phyloP scores from a whole-genome alignment of 169 alveolate species.

The Eimeria tenella region DNA sequence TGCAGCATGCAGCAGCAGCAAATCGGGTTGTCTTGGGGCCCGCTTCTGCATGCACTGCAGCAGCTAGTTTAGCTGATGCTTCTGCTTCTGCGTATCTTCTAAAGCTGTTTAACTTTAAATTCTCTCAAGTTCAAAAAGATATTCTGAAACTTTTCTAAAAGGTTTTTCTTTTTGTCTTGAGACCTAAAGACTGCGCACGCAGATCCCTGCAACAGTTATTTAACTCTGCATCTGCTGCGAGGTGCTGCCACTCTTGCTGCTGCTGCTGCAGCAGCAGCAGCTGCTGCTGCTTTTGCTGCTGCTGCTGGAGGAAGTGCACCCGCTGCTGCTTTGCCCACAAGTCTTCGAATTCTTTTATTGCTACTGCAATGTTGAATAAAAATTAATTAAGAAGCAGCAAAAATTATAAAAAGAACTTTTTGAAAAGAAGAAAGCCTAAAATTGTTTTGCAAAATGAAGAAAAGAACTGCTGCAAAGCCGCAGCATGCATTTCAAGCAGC shows the following conservation, averaged over 20 bases:
- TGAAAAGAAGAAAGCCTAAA: too few species aligned
- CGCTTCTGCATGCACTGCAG: slow-evolving; percentile 16
- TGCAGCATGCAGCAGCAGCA: slow-evolving; percentile 24
- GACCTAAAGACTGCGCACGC: neutral
- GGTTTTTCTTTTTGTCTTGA: neutral
- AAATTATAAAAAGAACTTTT: too few species aligned
- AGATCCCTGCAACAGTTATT: neutral
- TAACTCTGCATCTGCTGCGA: neutral
- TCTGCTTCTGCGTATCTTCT: neutral
- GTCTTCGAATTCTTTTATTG: too few species aligned
- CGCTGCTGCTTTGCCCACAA: neutral
- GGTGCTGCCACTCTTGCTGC: neutral
- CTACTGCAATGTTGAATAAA: too few species aligned
- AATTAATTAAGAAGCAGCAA: too few species aligned
- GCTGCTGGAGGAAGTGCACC: neutral
- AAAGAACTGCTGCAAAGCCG: neutral
- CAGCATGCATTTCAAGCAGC: neutral
- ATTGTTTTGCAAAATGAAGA: neutral
- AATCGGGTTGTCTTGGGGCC: neutral
- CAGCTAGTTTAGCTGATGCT: neutral
- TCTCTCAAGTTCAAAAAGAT: neutral
- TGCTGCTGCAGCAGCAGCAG: neutral
- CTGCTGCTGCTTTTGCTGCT: neutral
- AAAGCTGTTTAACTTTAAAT: neutral
- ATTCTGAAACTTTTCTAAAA: neutral